phyloP scores from a whole-genome alignment of 2,329 filamentous ascomycete species.

The Colletotrichum cordylinicola region DNA sequence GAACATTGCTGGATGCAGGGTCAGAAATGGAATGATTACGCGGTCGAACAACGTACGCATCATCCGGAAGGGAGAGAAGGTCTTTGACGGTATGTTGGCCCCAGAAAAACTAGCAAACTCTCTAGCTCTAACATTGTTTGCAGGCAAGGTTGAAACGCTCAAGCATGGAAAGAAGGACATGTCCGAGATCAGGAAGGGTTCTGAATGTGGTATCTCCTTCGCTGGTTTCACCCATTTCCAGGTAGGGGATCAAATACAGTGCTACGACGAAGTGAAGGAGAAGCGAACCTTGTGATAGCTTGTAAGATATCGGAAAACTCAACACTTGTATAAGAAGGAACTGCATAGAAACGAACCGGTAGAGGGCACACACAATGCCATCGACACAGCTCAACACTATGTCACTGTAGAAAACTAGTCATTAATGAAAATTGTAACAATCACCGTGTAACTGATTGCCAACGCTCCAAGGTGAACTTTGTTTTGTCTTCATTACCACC shows the following conservation, averaged over 20 bases:
- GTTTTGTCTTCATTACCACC: slow-evolving; percentile 39
- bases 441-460: not conserved
- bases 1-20: slow-evolving; percentile 85
- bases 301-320: slow-evolving; percentile 41
- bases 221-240: slow-evolving; percentile 79
- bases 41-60: slow-evolving; percentile 73
- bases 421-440: not conserved
- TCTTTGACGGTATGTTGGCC: slow-evolving; percentile 80
- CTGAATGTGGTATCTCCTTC: slow-evolving; percentile 92
- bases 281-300: slow-evolving; percentile 53
- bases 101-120: not conserved
- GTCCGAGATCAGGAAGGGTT: slow-evolving; percentile 85
- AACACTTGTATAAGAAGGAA: not conserved
- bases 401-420: slow-evolving; percentile 6
- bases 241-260: slow-evolving; percentile 85
- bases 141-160: slow-evolving; percentile 80
- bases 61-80: slow-evolving; percentile 68
- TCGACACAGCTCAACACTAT: not conserved
- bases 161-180: slow-evolving; percentile 95
- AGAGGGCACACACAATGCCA: not conserved
- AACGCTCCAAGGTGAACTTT: not conserved
- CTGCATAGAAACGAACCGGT: not conserved
- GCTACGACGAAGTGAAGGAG: slow-evolving; percentile 80
- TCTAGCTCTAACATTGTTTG: not conserved
- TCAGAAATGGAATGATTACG: slow-evolving; percentile 79